Conservation (phyloP, 164 flowering plant genomes). For the Stephania yunnanensis region DNA sequence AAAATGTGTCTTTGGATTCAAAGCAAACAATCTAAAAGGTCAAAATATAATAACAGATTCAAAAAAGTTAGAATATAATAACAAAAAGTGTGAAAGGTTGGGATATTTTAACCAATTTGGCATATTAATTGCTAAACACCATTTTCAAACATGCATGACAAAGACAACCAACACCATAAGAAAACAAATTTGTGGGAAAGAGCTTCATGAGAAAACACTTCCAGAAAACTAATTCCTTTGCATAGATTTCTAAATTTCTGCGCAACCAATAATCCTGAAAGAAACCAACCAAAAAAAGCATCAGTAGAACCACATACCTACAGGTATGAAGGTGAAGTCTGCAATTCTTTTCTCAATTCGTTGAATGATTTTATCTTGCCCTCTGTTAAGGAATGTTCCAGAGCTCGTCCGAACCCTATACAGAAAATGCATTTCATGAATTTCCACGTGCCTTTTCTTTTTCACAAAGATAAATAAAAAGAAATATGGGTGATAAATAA, state of each 20-base stretch:
- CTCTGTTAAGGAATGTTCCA: constrained; percentile 78
- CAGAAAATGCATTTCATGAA: constrained; percentile 7
- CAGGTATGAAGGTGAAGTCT: constrained; percentile 85
- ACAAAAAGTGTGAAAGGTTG: no score
- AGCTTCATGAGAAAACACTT: neutral
- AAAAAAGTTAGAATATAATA: no score
- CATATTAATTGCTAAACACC: neutral
- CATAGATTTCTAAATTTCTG: neutral
- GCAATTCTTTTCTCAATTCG: constrained; percentile 86
- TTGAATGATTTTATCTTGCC: constrained; percentile 62
- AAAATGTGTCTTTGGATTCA: no score
- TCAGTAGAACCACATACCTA: constrained; percentile 42
- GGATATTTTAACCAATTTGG: no score
- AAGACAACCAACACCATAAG: neutral
- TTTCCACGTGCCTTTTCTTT: neutral
- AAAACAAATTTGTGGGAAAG: neutral
- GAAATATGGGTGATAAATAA: neutral
- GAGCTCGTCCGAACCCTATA: constrained; percentile 92
- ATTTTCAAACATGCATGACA: neutral
- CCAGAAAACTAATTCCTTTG: neutral
- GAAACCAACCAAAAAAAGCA: neutral
- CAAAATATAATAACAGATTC: no score
- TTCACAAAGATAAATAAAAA: neutral
- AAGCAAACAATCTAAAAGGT: no score
- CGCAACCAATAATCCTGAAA: neutral